Base-by-base conservation (phyloP, 495 filamentous ascomycete genomes). In the Lophiotrema nucula region DNA sequence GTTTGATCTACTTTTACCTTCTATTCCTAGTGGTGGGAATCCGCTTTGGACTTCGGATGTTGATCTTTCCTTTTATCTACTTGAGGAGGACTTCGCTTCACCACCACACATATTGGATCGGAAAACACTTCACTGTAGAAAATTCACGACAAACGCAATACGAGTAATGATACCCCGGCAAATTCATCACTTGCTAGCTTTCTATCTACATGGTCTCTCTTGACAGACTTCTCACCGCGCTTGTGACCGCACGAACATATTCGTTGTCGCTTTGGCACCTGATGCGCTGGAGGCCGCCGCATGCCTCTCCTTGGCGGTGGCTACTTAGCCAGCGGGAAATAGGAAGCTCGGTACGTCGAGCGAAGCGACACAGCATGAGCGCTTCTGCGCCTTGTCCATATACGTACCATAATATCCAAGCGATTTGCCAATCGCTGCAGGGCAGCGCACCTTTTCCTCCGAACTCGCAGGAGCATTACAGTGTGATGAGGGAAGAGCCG, bases 51-150 rank as follows among this genome's bases (percentile, higher is more conserved):
- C n/a, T n/a, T n/a, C n/a, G n/a, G n/a, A n/a, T n/a, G n/a, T n/a
- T n/a, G n/a, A n/a, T 13, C 41, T 44, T 22, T 44, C 31, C 31
- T n/a, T 35, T 35, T n/a, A 35, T n/a, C 8, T 35, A n/a, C n/a
- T n/a, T 8, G 8, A 8, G 31, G 31, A 8, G n/a, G 8, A 35
- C n/a, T 8, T n/a, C 31, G n/a, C 31, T n/a, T 35, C 31, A 8
- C 8, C 31, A 8, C 31, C 8, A 35, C 31, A 8, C 8, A 8
- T 6, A 11, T 8, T 19, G 11, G 39, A 8, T 6, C 43, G 25
- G 12, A 19, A 46, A 21, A 46, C 43, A 43, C 47, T 59, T 59
- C 56, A 22, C 47, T 59, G 56, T 59, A 53, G 48, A 59, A 52
- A 53, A 23, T 22, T 31, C 38, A 16, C 28, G 13, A 42, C 11